phyloP scores from a whole-genome alignment of 768 basidiomycete genomes.

The Candolleomyces eurysporus region DNA sequence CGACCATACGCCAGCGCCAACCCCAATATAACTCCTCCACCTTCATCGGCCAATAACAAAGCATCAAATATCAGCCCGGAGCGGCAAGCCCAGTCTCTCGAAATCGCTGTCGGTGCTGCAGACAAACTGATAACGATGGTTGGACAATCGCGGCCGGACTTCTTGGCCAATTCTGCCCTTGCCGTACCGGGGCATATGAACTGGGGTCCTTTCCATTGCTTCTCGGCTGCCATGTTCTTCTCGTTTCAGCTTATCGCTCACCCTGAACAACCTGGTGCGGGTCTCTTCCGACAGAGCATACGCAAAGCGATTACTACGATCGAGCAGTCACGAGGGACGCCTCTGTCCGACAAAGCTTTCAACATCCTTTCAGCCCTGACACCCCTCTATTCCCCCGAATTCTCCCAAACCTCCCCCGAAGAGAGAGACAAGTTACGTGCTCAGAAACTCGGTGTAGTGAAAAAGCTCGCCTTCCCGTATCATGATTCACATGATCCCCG shows the following conservation, averaged over 20 bases:
- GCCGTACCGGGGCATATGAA: constrained; percentile 82
- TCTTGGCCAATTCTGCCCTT: constrained; percentile 63
- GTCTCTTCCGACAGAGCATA: constrained; percentile 73
- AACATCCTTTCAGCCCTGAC: constrained; percentile 70
- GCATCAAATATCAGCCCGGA: constrained; percentile 32
- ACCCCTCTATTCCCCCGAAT: constrained; percentile 70
- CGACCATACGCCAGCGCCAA: constrained; percentile 64
- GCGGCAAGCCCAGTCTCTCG: constrained; percentile 59
- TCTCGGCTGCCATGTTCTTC: constrained; percentile 88
- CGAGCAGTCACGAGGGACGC: constrained; percentile 60
- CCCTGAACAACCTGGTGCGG: constrained; percentile 76
- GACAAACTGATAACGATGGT: constrained; percentile 78
- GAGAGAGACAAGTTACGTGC: constrained; percentile 59
- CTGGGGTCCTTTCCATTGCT: constrained; percentile 82
- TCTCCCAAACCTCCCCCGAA: constrained; percentile 46
- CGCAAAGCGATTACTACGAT: constrained; percentile 64
- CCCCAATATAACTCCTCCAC: constrained; percentile 15
- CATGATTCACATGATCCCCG: constrained; percentile 62
- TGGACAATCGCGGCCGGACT: constrained; percentile 73
- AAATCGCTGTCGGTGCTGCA: constrained; percentile 73
- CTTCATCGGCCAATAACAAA: constrained; percentile 16
- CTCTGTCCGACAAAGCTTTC: constrained; percentile 73
- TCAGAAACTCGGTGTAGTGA: constrained; percentile 62
- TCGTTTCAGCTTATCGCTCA: constrained; percentile 84
- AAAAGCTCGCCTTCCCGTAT: constrained; percentile 80